Evolutionary conservation across 306 rosid genomes (phyloP).

Genomic region (Cicer pinnatifidum): DNA sequence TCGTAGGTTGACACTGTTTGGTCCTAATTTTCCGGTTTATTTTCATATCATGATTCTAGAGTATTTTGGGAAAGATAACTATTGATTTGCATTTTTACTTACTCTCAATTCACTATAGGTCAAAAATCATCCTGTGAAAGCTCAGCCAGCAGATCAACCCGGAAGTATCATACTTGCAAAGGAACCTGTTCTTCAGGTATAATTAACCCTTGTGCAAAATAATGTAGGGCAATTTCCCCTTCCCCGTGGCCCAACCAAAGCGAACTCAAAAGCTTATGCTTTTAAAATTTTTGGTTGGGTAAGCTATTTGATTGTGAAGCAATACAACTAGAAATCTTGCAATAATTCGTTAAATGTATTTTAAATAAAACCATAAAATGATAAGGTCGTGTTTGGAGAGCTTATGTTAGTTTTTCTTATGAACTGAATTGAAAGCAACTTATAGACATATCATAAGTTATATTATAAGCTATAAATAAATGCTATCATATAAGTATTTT

Average conservation of each 20-base stretch:
- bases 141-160: slow-evolving; percentile 80
- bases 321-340: neutral
- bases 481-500: no score
- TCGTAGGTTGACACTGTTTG: neutral
- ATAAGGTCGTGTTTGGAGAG: no score
- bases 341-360: neutral
- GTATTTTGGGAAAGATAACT: neutral
- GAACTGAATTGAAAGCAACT: no score
- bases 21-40: neutral
- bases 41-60: neutral
- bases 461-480: no score
- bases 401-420: neutral
- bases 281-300: neutral
- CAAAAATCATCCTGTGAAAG: slow-evolving; percentile 88
- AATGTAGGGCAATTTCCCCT: neutral
- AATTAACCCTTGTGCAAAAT: slow-evolving; percentile 30
- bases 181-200: slow-evolving; percentile 91
- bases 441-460: no score
- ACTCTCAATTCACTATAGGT: slow-evolving; percentile 55
- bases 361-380: slow-evolving; percentile 20
- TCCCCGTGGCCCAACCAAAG: neutral
- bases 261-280: no score
- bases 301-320: neutral
- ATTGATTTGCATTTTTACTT: slow-evolving; percentile 6
- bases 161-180: slow-evolving; percentile 91